Evolutionary conservation across 1,139 yeast genomes (phyloP).

Genomic region (Hansenula sp.): DNA sequence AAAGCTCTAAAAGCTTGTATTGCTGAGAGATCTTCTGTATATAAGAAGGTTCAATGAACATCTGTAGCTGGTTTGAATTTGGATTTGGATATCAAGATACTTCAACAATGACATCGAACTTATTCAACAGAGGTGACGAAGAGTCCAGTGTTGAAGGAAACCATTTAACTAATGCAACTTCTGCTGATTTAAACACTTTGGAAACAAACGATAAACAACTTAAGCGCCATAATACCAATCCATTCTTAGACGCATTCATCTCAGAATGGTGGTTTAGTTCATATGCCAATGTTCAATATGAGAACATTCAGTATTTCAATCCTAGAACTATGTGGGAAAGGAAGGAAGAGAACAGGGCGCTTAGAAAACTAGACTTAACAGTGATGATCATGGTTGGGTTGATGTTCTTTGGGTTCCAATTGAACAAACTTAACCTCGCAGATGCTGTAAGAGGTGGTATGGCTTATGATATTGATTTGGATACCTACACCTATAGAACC

Average conservation of each 20-base stretch:
- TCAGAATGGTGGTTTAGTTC: not conserved
- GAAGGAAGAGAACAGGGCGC: not conserved
- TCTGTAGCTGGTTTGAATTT: too few relatives aligned
- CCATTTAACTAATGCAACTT: too few relatives aligned
- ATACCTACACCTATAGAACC: too few relatives aligned
- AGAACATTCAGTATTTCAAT: not conserved
- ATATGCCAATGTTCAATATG: not conserved
- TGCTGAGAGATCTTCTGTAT: too few relatives aligned
- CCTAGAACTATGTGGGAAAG: not conserved
- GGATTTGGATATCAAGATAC: too few relatives aligned
- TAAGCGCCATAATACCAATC: too few relatives aligned
- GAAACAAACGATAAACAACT: too few relatives aligned
- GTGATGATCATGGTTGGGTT: not conserved
- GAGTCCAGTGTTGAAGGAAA: too few relatives aligned
- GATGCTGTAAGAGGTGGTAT: not conserved
- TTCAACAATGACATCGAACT: too few relatives aligned
- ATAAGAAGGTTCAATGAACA: too few relatives aligned
- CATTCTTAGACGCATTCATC: not conserved
- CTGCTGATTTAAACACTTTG: too few relatives aligned
- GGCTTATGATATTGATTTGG: conserved; percentile 1
- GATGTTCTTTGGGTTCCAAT: not conserved
- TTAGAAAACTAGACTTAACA: not conserved
- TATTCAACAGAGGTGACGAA: not conserved
- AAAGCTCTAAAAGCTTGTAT: too few relatives aligned
- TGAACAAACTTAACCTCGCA: not conserved